Evolutionary conservation across 768 basidiomycete species (phyloP).

Genomic region (Pholiota molesta): DNA sequence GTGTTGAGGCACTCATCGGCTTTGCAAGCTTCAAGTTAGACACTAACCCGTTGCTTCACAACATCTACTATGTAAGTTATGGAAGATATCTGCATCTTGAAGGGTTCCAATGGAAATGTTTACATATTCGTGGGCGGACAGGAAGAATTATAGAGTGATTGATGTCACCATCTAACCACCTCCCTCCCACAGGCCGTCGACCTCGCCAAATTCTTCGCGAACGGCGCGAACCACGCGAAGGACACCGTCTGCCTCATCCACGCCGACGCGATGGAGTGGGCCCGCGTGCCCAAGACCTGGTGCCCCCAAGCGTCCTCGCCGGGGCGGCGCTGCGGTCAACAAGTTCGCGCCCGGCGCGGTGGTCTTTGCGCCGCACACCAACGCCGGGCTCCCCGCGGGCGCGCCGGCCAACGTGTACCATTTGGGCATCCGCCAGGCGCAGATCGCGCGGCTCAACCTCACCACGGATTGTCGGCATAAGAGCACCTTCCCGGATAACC

Average conservation of each 20-base stretch:
- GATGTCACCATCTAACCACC: no score
- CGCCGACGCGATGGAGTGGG: neutral
- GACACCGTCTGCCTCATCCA: neutral
- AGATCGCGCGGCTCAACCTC: neutral
- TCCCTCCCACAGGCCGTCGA: neutral
- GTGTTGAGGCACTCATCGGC: no score
- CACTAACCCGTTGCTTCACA: no score
- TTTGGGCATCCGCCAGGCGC: neutral
- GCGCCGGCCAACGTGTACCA: neutral
- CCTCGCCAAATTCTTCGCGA: neutral
- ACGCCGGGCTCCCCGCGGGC: neutral
- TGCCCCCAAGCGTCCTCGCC: neutral
- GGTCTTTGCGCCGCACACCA: neutral
- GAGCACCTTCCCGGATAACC: neutral
- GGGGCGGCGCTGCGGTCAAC: neutral
- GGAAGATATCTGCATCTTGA: no score
- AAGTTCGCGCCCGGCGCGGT: neutral
- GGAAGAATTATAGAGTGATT: no score
- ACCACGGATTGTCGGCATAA: neutral
- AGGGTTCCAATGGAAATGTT: no score
- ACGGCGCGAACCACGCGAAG: neutral
- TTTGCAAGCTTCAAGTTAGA: no score
- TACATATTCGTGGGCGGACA: no score
- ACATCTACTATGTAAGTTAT: no score
- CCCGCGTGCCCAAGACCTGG: neutral